A percentile compares a stretch with the other conserved stretches of the same genome.
phyloP scores from a whole-genome alignment of 2,329 filamentous ascomycete genomes.

The Colletotrichum tanaceti region DNA sequence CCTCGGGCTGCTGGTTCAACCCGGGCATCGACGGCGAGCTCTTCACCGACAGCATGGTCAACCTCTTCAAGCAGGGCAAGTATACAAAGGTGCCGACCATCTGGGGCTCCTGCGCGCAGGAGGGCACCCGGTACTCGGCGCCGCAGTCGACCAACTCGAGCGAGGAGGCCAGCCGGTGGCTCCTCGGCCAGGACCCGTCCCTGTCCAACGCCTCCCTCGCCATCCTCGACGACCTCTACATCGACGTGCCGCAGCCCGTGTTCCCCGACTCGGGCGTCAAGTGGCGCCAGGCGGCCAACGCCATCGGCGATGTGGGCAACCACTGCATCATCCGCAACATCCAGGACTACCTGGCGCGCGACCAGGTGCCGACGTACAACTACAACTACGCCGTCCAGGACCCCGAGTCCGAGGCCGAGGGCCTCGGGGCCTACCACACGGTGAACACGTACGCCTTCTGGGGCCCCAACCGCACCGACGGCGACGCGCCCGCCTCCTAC shows the following conservation, averaged over 20 bases:
- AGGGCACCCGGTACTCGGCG: conserved; percentile 52
- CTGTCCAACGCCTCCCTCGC: conserved; percentile 48
- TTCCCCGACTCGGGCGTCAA: conserved; percentile 50
- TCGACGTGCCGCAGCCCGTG: conserved; percentile 49
- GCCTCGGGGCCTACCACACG: conserved; percentile 74
- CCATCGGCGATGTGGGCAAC: conserved; percentile 51
- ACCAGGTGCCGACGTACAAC: conserved; percentile 64
- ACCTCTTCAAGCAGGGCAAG: conserved; percentile 58
- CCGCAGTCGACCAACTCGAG: conserved; percentile 49
- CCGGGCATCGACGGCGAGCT: conserved; percentile 66
- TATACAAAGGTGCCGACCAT: conserved; percentile 67
- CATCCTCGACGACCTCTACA: conserved; percentile 51
- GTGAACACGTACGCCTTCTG: conserved; percentile 76
- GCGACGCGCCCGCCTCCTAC: conserved; percentile 66
- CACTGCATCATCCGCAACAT: conserved; percentile 52
- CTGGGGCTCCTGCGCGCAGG: conserved; percentile 54
- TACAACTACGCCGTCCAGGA: conserved; percentile 79
- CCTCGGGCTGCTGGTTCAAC: conserved; percentile 44
- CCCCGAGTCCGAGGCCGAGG: conserved; percentile 60
- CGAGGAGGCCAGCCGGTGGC: conserved; percentile 48
- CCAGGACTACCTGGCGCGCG: conserved; percentile 45
- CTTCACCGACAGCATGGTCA: conserved; percentile 62
- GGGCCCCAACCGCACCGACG: conserved; percentile 67
- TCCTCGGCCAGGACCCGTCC: conserved; percentile 51
- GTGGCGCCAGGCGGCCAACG: conserved; percentile 53